Conservation (phyloP, 495 filamentous ascomycete genomes). For the Neurospora discreta region DNA sequence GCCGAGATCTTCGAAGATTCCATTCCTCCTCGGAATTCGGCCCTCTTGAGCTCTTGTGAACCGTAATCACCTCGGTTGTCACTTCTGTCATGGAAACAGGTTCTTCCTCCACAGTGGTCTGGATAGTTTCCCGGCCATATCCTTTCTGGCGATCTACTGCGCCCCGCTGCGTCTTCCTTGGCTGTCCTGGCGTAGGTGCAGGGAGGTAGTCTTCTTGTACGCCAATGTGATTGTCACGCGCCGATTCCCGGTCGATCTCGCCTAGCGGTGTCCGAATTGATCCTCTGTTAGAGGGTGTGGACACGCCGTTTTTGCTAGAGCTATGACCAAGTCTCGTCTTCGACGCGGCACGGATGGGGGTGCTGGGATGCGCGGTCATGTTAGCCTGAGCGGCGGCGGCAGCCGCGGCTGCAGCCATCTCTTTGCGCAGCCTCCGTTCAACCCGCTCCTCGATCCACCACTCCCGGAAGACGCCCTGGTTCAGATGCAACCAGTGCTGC, state of each 20-base stretch:
- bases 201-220: slow-evolving; percentile 74
- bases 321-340: slow-evolving; percentile 31
- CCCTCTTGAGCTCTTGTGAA: slow-evolving; percentile 42
- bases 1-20: slow-evolving; percentile 54
- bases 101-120: slow-evolving; percentile 35
- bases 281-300: slow-evolving; percentile 76
- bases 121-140: slow-evolving; percentile 33
- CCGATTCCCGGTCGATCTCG: slow-evolving; percentile 76
- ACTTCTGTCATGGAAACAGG: slow-evolving; percentile 1
- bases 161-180: slow-evolving; percentile 63
- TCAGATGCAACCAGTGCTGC: slow-evolving; percentile 97
- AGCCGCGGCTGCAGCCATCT: slow-evolving; percentile 38
- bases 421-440: slow-evolving; percentile 43
- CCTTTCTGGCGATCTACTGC: slow-evolving; percentile 39
- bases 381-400: slow-evolving; percentile 19
- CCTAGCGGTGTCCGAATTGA: slow-evolving; percentile 71
- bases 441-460: slow-evolving; percentile 95
- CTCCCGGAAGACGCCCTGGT: slow-evolving; percentile 90
- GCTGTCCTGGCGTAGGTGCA: slow-evolving; percentile 91
- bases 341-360: slow-evolving; percentile 69
- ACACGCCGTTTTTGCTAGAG: slow-evolving; percentile 40
- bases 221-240: slow-evolving; percentile 34
- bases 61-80: slow-evolving; percentile 31
- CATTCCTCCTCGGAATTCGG: slow-evolving; percentile 71
- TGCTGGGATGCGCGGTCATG: slow-evolving; percentile 43